Conservation (phyloP, 2,329 filamentous ascomycete species). For the Fusarium sp. region DNA sequence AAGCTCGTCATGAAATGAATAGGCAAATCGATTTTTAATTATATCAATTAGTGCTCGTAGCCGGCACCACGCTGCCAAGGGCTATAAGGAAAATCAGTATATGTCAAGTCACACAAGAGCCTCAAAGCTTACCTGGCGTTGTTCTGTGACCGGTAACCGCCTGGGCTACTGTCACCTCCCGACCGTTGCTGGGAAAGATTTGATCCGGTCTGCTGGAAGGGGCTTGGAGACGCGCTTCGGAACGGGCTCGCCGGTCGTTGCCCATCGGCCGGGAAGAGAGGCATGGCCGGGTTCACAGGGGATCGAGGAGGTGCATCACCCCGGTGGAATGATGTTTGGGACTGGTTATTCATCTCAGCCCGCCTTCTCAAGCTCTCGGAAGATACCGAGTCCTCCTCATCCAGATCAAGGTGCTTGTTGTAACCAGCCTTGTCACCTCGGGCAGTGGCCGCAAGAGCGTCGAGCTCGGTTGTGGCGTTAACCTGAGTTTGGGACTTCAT, state of each 20-base stretch:
- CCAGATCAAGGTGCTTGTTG: slow-evolving; percentile 61
- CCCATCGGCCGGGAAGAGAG: slow-evolving; percentile 58
- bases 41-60: slow-evolving; percentile 56
- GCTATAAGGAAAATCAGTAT: slow-evolving; percentile 49
- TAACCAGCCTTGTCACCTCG: slow-evolving; percentile 80
- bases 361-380: slow-evolving; percentile 58
- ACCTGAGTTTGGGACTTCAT: slow-evolving; percentile 95
- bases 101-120: background rate
- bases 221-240: slow-evolving; percentile 55
- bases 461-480: slow-evolving; percentile 83
- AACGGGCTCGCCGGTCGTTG: slow-evolving; percentile 56
- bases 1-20: slow-evolving; percentile 41
- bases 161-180: slow-evolving; percentile 54
- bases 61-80: slow-evolving; percentile 64
- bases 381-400: slow-evolving; percentile 60
- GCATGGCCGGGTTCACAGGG: slow-evolving; percentile 60
- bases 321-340: slow-evolving; percentile 53
- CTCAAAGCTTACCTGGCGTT: slow-evolving; percentile 55
- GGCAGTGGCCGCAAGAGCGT: slow-evolving; percentile 89
- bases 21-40: slow-evolving; percentile 24
- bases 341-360: slow-evolving; percentile 51
- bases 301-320: slow-evolving; percentile 53
- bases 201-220: slow-evolving; percentile 52
- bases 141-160: slow-evolving; percentile 56
- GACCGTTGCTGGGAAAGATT: slow-evolving; percentile 53